These are phyloP conservation scores for Komagataella kurtzmanii DNA, from an alignment of 805 yeast species.

Conservation along the genomic window DNA sequence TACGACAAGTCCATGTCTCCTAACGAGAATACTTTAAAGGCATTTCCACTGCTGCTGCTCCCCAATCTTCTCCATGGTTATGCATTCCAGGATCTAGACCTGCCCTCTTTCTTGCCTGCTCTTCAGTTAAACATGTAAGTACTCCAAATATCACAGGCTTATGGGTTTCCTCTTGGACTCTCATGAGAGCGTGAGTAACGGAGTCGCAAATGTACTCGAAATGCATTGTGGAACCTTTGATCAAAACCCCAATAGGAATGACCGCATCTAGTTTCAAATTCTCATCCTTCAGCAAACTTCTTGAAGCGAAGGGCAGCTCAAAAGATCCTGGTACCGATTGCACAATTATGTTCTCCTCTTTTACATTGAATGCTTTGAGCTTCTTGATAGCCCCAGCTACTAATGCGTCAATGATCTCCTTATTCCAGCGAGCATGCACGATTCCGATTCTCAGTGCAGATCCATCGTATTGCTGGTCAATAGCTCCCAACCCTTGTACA, in stretches of 20 bases:
- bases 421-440: conserved; percentile 95
- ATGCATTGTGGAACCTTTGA: conserved; percentile 97
- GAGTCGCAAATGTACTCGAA: conserved; percentile 94
- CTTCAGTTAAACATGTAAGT: conserved; percentile 85
- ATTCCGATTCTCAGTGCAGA: conserved; percentile 64
- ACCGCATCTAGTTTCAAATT: conserved; percentile 55
- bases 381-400: conserved; percentile 63
- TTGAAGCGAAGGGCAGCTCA: conserved; percentile 80
- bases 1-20: background rate
- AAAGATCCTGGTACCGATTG: conserved; percentile 92
- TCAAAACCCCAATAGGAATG: conserved; percentile 87
- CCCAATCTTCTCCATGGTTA: conserved; percentile 98
- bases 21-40: conserved; percentile 24
- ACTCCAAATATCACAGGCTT: conserved; percentile 89
- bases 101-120: conserved; percentile 88
- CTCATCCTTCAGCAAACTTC: conserved; percentile 33
- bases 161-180: conserved; percentile 50
- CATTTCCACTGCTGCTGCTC: conserved; percentile 98
- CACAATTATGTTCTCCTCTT: conserved; percentile 59
- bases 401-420: conserved; percentile 58
- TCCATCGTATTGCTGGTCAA: conserved; percentile 9
- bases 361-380: conserved; percentile 54
- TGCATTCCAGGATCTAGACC: conserved; percentile 72
- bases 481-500: conserved; percentile 2
- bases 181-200: conserved; percentile 76